Conservation (phyloP, 305 asterid species). For the Fraxinus albicans region DNA sequence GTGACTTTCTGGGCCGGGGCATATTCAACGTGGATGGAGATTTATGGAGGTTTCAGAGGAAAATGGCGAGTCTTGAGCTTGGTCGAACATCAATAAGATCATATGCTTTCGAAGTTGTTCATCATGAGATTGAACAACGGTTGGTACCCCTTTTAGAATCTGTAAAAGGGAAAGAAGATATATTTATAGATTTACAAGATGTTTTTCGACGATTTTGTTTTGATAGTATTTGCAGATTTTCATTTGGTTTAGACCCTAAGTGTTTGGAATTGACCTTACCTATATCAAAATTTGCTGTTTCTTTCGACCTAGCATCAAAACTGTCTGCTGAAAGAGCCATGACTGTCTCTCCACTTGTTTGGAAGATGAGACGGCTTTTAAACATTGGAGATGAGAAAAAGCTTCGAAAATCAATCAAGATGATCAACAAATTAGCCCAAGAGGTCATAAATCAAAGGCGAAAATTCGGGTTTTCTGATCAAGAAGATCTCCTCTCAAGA, state of each 20-base stretch:
- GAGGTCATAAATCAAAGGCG: constrained; percentile 28
- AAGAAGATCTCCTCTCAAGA: constrained; percentile 31
- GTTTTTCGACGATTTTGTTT: constrained; percentile 34
- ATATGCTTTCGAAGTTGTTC: constrained; percentile 25
- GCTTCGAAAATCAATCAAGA: constrained; percentile 29
- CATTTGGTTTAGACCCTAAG: constrained; percentile 40
- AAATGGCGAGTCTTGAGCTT: constrained; percentile 11
- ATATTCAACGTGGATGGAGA: constrained; percentile 42
- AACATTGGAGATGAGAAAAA: constrained; percentile 31
- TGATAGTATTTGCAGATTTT: constrained; percentile 34
- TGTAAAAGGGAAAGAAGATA: neutral
- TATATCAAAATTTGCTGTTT: constrained; percentile 21
- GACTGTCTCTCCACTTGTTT: constrained; percentile 25
- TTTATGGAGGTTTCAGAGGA: constrained; percentile 36
- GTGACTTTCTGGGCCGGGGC: constrained; percentile 40
- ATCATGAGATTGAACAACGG: constrained; percentile 6
- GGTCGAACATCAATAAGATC: constrained; percentile 25
- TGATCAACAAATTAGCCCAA: constrained; percentile 25
- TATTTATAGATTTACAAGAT: constrained; percentile 33
- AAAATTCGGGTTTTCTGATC: constrained; percentile 19
- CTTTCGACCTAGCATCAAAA: constrained; percentile 36
- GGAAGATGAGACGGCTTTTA: constrained; percentile 33
- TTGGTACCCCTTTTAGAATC: constrained; percentile 23
- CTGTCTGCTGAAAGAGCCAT: constrained; percentile 37
- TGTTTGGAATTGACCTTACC: constrained; percentile 32